Conservation (phyloP, 2,329 filamentous ascomycete species). For the Cephalotrichum gorgonifer region DNA sequence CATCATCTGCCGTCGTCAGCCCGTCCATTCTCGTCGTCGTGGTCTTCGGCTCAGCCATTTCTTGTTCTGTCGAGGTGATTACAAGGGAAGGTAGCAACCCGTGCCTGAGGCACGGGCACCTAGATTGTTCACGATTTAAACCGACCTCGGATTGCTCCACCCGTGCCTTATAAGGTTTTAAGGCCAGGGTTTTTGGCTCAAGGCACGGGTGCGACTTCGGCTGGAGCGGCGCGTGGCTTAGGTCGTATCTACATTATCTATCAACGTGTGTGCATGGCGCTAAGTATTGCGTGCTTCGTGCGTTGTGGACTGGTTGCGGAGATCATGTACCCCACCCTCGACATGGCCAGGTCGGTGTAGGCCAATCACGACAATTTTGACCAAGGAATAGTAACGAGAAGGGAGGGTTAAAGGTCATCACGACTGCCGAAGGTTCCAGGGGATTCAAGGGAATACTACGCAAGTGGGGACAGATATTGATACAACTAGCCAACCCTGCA, state of each 20-base stretch:
- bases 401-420: no score
- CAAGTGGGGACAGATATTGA: no score
- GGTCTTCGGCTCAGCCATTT: not conserved
- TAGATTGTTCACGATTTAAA: not conserved
- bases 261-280: no score
- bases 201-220: not conserved
- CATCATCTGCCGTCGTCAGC: not conserved
- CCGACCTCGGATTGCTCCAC: not conserved
- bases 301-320: no score
- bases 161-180: not conserved
- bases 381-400: no score
- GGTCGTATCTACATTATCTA: no score
- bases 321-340: no score
- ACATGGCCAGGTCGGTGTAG: no score
- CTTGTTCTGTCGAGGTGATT: not conserved
- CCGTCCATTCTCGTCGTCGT: not conserved
- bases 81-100: not conserved
- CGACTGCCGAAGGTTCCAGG: no score
- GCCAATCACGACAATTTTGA: no score
- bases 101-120: not conserved
- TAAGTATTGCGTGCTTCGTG: not conserved
- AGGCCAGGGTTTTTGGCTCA: not conserved
- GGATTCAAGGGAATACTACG: no score
- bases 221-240: not conserved
- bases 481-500: no score